phyloP scores from a whole-genome alignment of 495 filamentous ascomycete species.

The Neurospora africana region DNA sequence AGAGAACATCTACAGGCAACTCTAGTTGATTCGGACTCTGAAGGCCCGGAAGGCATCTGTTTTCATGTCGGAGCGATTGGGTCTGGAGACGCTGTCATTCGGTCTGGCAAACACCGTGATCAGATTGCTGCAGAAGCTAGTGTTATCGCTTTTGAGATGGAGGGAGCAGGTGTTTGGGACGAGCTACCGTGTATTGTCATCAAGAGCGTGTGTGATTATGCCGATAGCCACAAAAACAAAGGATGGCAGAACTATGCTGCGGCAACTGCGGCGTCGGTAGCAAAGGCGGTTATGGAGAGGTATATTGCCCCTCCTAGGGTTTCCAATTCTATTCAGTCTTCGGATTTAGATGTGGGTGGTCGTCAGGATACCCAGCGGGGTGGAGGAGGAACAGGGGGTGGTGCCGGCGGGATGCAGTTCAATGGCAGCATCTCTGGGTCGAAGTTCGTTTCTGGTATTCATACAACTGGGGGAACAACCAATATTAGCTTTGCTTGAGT shows the following conservation, averaged over 20 bases:
- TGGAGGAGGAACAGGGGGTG: background rate
- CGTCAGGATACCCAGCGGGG: background rate
- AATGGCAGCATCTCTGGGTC: background rate
- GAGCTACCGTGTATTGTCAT: conserved; percentile 26
- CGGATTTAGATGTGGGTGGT: background rate
- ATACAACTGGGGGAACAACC: background rate
- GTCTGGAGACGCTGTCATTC: conserved; percentile 22
- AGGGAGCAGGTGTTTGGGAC: conserved; percentile 34
- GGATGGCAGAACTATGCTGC: conserved; percentile 34
- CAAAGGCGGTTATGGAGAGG: conserved; percentile 10
- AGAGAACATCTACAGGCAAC: conserved; percentile 6
- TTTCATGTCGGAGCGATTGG: conserved; percentile 17
- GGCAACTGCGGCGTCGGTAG: conserved; percentile 22
- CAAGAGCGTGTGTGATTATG: conserved; percentile 30
- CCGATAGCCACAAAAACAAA: conserved; percentile 36
- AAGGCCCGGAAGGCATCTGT: background rate
- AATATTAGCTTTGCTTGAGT: background rate
- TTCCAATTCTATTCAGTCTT: background rate
- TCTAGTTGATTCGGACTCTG: background rate
- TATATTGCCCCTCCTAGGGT: background rate
- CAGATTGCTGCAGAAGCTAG: conserved; percentile 6
- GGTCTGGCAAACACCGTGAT: conserved; percentile 17
- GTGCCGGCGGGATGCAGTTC: background rate
- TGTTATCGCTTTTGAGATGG: conserved; percentile 36
- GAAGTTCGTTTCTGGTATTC: background rate